Base-by-base conservation (phyloP, 495 filamentous ascomycete species). In the Tuber aestivum region DNA sequence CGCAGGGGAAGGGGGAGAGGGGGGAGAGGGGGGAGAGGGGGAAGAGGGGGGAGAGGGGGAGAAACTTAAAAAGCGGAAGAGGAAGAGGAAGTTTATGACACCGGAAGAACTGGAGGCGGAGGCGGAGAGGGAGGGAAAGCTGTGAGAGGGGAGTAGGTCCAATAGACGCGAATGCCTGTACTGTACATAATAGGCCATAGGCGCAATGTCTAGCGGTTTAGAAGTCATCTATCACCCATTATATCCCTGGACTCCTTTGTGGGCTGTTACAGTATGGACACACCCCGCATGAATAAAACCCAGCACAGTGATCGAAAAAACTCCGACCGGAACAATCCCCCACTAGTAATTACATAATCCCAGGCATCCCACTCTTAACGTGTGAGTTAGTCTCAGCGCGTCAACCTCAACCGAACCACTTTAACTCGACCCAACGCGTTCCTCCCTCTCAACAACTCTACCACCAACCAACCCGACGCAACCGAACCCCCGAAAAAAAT, bases 11-110 rank as follows among this genome's bases (percentile, higher is more conserved):
- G 77, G 61, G 21, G 78, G 50, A 38, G 8, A 27, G 44, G 45
- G 27, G 70, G 32, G 27, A 18, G 23, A 70, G 32, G 69, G 69
- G 45, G 61, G 23, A 2, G 21, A 40, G 38, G 41, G n/a, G 48
- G 23, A 70, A n/a, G n/a, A n/a, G n/a, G n/a, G n/a, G n/a, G n/a
- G n/a, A n/a, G n/a, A n/a, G n/a, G n/a, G n/a, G n/a, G n/a, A n/a
- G n/a, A n/a, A n/a, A n/a, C n/a, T n/a, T n/a, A n/a, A n/a, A n/a
- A n/a, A n/a, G n/a, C n/a, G n/a, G 41, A 65, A 71, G 20, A 65
- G 48, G 37, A 42, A 73, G n/a, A 38, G 32, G 71, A 70, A 40
- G 41, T 45, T 72, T 42, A 75, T 73, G 70, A 42, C 48, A 41
- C 16, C 10, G 21, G 56, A 61, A 68, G 71, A 48, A 37, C 21